Conservation (phyloP, 1,284 basidiomycete genomes). For the Trichosporon ovoides region DNA sequence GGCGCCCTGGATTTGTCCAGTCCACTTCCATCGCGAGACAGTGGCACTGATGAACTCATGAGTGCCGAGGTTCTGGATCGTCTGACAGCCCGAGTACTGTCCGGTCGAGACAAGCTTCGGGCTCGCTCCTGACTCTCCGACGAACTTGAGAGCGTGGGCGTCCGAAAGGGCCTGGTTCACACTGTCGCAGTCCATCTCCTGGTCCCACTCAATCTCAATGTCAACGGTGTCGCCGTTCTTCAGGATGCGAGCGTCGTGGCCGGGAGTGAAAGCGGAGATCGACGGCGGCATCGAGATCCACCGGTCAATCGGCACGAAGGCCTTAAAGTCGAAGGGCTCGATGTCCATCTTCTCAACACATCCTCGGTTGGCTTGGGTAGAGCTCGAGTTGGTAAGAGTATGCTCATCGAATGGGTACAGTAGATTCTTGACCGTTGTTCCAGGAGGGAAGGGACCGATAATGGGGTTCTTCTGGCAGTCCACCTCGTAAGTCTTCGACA, state of each 20-base stretch:
- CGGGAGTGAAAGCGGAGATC: conserved; percentile 71
- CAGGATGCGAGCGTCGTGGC: conserved; percentile 70
- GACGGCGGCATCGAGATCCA: conserved; percentile 68
- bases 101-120: conserved; percentile 54
- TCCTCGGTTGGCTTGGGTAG: conserved; percentile 63
- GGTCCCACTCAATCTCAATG: conserved; percentile 71
- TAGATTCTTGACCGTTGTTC: conserved; percentile 63
- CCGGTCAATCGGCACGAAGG: conserved; percentile 61
- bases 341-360: conserved; percentile 64
- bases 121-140: conserved; percentile 55
- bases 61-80: conserved; percentile 50
- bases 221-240: conserved; percentile 58
- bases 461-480: conserved; percentile 64
- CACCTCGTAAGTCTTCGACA: conserved; percentile 59
- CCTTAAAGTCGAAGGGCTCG: conserved; percentile 72
- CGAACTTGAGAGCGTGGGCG: conserved; percentile 54
- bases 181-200: conserved; percentile 64
- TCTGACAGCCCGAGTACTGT: conserved; percentile 28
- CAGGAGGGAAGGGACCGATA: conserved; percentile 64
- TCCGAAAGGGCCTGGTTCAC: conserved; percentile 58
- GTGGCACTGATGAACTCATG: conserved; percentile 51
- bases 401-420: conserved; percentile 77
- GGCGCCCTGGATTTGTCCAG: conserved; percentile 62
- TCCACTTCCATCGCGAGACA: conserved; percentile 64
- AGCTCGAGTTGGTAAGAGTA: conserved; percentile 58